A percentile compares a stretch with the other conserved stretches of the same genome.
These are phyloP conservation scores for Trichoderma sp. DNA, from an alignment of 2,329 filamentous ascomycete genomes.

Conservation along the genomic window DNA sequence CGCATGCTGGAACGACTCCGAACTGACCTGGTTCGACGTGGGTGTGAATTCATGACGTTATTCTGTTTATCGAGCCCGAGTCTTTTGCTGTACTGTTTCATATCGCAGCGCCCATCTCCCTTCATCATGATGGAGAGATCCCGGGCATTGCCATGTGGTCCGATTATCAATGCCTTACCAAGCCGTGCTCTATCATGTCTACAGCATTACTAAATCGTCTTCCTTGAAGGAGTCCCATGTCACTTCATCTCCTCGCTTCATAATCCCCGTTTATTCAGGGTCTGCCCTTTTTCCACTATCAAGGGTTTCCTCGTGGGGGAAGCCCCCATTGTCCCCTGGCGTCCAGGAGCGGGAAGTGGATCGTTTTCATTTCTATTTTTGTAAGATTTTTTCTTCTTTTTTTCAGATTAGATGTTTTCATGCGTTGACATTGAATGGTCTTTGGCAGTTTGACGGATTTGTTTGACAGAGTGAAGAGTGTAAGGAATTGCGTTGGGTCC, in stretches of 20 bases:
- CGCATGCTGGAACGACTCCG: no score
- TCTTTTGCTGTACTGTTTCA: not conserved
- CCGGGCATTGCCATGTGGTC: no score
- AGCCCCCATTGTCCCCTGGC: not conserved
- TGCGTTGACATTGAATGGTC: conserved; percentile 5
- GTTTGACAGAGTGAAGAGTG: not conserved
- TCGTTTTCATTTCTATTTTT: no score
- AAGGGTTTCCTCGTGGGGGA: not conserved
- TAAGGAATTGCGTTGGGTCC: no score
- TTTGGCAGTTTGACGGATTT: not conserved
- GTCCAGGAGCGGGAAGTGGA: conserved; percentile 22
- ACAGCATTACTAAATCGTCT: no score
- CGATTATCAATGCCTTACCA: no score
- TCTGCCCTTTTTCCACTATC: not conserved
- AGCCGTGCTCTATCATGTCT: no score
- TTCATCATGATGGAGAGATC: no score
- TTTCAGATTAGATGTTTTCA: not conserved
- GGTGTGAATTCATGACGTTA: conserved; percentile 4
- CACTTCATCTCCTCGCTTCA: not conserved
- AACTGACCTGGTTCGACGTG: not conserved
- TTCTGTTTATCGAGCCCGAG: not conserved
- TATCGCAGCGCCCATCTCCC: not conserved
- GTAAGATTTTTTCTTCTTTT: no score
- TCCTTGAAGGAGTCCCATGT: no score
- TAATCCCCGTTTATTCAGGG: no score